Evolutionary conservation across 495 filamentous ascomycete species (phyloP).

Genomic region (Neurospora sp.): DNA sequence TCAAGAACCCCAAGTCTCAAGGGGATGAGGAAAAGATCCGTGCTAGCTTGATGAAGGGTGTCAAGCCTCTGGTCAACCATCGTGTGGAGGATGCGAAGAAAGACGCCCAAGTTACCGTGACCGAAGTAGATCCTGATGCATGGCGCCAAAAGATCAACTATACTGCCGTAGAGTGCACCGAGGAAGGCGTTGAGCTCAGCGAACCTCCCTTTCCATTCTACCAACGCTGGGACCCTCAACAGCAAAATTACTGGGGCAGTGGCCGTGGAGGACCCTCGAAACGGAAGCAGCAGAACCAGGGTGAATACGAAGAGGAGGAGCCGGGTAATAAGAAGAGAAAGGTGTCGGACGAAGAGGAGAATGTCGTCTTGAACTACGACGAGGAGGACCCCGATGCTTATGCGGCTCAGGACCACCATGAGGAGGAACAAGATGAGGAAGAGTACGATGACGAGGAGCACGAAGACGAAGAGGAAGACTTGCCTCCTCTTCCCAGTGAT

Average conservation of each 20-base stretch:
- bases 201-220: conserved; percentile 83
- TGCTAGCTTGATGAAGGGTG: conserved; percentile 41
- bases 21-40: conserved; percentile 54
- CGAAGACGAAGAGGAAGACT: conserved; percentile 40
- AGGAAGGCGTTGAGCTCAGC: conserved; percentile 61
- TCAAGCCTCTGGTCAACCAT: conserved; percentile 18
- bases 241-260: conserved; percentile 34
- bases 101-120: background rate
- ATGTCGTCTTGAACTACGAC: conserved; percentile 42
- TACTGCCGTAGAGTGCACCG: conserved; percentile 72
- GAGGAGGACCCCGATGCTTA: conserved; percentile 26
- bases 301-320: conserved; percentile 23
- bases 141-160: conserved; percentile 69
- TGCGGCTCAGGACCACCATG: conserved; percentile 20
- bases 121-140: conserved; percentile 30
- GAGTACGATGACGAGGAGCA: conserved; percentile 19
- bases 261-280: conserved; percentile 29
- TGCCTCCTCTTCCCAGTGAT: conserved; percentile 61
- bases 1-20: conserved; percentile 56
- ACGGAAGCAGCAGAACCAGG: conserved; percentile 30
- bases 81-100: conserved; percentile 6
- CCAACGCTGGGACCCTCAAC: conserved; percentile 77
- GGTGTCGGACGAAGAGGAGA: conserved; percentile 21
- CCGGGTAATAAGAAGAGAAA: conserved; percentile 40
- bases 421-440: conserved; percentile 15